Conservation (phyloP, 192 early-diverging fungal species). For the Phlyctochytrium planicorne region DNA sequence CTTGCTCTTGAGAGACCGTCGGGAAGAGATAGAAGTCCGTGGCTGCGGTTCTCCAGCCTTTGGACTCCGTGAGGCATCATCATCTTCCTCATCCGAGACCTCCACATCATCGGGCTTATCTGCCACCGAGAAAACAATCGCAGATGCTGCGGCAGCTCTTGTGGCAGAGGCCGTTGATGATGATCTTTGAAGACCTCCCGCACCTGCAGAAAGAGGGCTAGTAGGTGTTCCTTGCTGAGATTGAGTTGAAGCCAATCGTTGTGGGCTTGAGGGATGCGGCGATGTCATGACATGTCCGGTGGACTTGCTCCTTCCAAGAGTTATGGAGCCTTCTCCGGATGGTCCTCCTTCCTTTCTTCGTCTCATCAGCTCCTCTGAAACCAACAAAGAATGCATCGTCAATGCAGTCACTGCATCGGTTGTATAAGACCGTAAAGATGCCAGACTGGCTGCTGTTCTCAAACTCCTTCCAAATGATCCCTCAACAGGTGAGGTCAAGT, state of each 20-base stretch:
- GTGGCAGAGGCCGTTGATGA: not conserved
- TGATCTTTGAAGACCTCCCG: not conserved
- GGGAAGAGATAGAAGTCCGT: not conserved
- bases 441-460: not conserved
- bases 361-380: not conserved
- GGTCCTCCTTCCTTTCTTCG: not conserved
- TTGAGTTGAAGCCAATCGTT: not conserved
- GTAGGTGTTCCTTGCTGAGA: not conserved
- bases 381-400: not conserved
- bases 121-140: not conserved
- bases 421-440: not conserved
- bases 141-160: not conserved
- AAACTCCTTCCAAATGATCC: not conserved
- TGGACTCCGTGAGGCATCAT: not conserved
- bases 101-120: not conserved
- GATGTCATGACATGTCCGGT: not conserved
- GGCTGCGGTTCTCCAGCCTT: not conserved
- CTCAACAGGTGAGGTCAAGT: too few species aligned
- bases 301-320: not conserved
- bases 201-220: not conserved
- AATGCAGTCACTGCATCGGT: not conserved
- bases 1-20: not conserved
- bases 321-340: not conserved
- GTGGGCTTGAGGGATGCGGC: not conserved
- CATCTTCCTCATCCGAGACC: not conserved